A percentile compares a stretch with the other conserved stretches of the same genome.
Evolutionary conservation across 176 grass and related monocot species (phyloP).

Genomic region (Zoysia japonica): DNA sequence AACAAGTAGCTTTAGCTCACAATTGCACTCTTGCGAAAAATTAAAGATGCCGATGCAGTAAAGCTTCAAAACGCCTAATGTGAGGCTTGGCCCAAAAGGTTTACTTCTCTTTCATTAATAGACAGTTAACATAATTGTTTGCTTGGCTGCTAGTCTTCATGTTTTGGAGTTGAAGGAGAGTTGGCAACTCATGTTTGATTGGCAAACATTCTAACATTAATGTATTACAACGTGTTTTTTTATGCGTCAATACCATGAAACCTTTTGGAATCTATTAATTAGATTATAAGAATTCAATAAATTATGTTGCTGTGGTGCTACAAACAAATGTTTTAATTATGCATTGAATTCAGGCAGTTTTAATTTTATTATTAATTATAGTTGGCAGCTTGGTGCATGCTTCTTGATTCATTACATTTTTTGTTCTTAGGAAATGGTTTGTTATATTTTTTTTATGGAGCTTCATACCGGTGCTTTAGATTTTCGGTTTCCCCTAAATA

Average conservation of each 20-base stretch:
- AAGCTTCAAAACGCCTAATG: neutral
- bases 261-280: neutral
- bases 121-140: neutral
- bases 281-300: neutral
- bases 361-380: slow-evolving; percentile 6
- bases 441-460: neutral
- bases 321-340: slow-evolving; percentile 5
- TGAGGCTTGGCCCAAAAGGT: no score
- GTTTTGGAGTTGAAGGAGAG: neutral
- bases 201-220: neutral
- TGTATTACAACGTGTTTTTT: neutral
- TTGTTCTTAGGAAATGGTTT: neutral
- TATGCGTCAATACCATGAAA: neutral
- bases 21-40: no score
- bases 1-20: neutral
- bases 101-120: neutral
- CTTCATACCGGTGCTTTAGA: neutral
- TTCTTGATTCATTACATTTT: neutral
- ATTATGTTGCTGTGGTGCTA: slow-evolving; percentile 15
- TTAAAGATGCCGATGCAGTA: neutral
- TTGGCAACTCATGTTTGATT: neutral
- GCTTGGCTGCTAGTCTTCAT: neutral
- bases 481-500: no score
- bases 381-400: neutral
- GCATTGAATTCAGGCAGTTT: neutral